Evolutionary conservation across 495 filamentous ascomycete species (phyloP), one percentile per base, ranked within the genome.

Genomic region (Tuber aestivum): DNA sequence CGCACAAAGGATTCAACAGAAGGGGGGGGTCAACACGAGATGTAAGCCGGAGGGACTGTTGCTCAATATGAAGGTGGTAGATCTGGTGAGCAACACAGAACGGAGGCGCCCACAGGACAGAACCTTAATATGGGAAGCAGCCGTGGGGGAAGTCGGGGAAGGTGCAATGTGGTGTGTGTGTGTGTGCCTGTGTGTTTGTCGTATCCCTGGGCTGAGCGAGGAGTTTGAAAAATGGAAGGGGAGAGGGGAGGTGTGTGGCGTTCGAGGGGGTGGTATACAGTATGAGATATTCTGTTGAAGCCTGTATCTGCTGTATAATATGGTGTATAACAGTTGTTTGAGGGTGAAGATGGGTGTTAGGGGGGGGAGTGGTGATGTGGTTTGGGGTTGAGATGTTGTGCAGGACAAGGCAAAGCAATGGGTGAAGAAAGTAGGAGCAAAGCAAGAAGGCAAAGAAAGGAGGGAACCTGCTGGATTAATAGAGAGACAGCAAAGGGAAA

Each of bases 41-140:
- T 69, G 72, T 72, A 70, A 79, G 61, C 77, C 40, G 72, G 78
- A 69, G 78, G 78, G 72, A 70, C 50, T 45, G 61, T 45, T 72
- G 61, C 38, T 41, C 72, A 79, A 79, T 79, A 75, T 79, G 76
- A 79, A 78, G 72, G 78, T 74, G 61, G 65, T 72, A 75, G 71
- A 74, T 72, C 77, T 75, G 56, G 69, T 18, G 75, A 79, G 78
- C 65, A 41, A 79, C 77, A 74, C 76, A 50, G 76, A 35, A 75
- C 69, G 70, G 71, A 75, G 78, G 78, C 78, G 78, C 78, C 75
- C 79, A 79, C 78, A 76, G 77, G 78, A 72, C 69, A 61, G 56
- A 35, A 27, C 56, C 32, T 77, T 70, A 70, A 70, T 75, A 78
- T 65, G 61, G 77, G 50, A 45, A 71, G 70, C 38, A 50, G 40